Evolutionary conservation across 805 yeast genomes (phyloP).

Genomic region (Wickerhamiella alocasiicola): DNA sequence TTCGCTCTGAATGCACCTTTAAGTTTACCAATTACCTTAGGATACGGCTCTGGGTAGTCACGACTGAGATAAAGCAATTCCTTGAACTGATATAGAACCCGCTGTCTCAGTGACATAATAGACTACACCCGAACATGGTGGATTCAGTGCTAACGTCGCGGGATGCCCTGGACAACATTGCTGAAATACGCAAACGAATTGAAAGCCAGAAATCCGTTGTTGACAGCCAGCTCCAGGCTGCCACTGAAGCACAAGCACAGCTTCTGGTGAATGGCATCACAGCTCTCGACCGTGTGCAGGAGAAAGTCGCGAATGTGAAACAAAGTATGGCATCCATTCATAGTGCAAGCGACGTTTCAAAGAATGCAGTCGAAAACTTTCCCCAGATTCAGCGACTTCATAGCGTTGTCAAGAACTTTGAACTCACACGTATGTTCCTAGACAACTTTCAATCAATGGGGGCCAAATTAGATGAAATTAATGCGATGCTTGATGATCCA

Average conservation of each 20-base stretch:
- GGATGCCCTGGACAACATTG: slow-evolving; percentile 27
- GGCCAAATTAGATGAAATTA: slow-evolving; percentile 38
- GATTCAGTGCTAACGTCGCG: slow-evolving; percentile 10
- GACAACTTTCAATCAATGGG: slow-evolving; percentile 48
- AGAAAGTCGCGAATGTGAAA: slow-evolving; percentile 29
- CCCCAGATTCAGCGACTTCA: slow-evolving; percentile 58
- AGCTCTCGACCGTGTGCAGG: slow-evolving; percentile 30
- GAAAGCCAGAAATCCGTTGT: slow-evolving; percentile 54
- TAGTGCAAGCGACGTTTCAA: slow-evolving; percentile 41
- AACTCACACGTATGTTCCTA: slow-evolving; percentile 53
- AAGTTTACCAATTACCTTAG: slow-evolving; percentile 22
- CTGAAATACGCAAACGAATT: slow-evolving; percentile 26
- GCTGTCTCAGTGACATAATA: slow-evolving; percentile 10
- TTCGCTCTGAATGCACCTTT: slow-evolving; percentile 26
- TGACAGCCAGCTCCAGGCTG: slow-evolving; percentile 61
- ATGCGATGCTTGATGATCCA: slow-evolving; percentile 37
- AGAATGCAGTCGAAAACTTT: slow-evolving; percentile 50
- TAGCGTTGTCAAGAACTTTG: slow-evolving; percentile 55
- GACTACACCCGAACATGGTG: no score
- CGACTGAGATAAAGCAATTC: slow-evolving; percentile 30
- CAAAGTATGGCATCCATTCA: slow-evolving; percentile 29
- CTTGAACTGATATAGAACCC: slow-evolving; percentile 27
- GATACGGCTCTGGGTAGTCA: slow-evolving; percentile 30
- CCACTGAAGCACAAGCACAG: slow-evolving; percentile 53
- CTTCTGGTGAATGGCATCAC: slow-evolving; percentile 34